Evolutionary conservation across 495 filamentous ascomycete genomes (phyloP), one percentile per base, ranked within the genome.

Genomic region (Haplographium delicatum): DNA sequence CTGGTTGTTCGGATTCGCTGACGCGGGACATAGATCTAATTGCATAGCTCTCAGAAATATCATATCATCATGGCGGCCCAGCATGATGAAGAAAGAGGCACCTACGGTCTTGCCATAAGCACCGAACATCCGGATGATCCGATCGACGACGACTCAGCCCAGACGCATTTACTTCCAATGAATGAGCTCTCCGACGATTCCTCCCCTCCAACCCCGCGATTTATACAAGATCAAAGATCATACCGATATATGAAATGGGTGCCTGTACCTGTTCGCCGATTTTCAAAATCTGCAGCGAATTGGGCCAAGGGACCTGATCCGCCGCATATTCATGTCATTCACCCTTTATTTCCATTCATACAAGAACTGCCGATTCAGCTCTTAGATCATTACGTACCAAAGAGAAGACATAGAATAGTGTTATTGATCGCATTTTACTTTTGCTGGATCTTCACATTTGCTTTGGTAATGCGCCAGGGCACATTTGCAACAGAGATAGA

Each of bases 221-320:
- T 70, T 46, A 61, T 70, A 57, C 65, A 72, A 58, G 65, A 66
- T 13, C 51, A 70, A 53, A 28, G 51, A 18, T 47, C 59, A 16
- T 63, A 55, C 54, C 62, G 61, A 44, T 51, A 55, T 7, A 57
- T 57, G 54, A 65, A 67, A 65, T 78, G 72, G 73, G 65, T 78
- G 5, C 75, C 76, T 1, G 70, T 73, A 50, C 68, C 71, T 5
- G 60, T 71, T 18, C 68, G 69, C 5, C 67, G 68, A 34, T 58
- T 68, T 42, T 46, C 55, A 28, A 66, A 61, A 44, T 68, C 72
- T 9, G 67, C 72, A 13, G 72, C 67, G 34, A 68, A 68, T 35
- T 95, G 88, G 87, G 67, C 83, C n/a, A 74, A 76, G 54, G 89
- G 89, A 0, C 89, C 89, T 0, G 63, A 80, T 50, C 77, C 75